phyloP scores from a whole-genome alignment of 179 eudicot genomes.

The Spinacia oleracea region DNA sequence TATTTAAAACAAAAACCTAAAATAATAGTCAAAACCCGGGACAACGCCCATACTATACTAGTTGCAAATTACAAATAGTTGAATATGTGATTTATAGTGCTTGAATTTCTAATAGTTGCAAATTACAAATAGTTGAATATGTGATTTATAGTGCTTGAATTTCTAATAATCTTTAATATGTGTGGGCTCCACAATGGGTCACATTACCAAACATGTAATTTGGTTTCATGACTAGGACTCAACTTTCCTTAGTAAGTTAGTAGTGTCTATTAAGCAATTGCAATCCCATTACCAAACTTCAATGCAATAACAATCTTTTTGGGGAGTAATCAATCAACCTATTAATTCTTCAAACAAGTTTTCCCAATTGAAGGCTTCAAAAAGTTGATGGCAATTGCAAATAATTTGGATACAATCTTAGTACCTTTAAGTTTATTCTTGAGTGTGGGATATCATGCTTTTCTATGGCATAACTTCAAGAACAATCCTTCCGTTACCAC shows the following conservation, averaged over 20 bases:
- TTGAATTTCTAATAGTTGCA: neutral
- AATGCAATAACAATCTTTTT: neutral
- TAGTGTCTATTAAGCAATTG: constrained; percentile 16
- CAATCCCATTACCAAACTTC: neutral
- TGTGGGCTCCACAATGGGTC: constrained; percentile 9
- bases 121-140: no score
- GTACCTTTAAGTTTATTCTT: constrained; percentile 72
- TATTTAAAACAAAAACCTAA: no score
- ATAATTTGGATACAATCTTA: constrained; percentile 65
- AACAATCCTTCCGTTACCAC: constrained; percentile 57
- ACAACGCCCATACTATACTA: no score
- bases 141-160: constrained; percentile 9
- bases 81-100: no score
- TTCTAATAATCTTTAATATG: neutral
- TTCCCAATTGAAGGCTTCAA: neutral
- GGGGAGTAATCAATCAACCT: neutral
- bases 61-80: no score
- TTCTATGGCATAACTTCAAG: constrained; percentile 66
- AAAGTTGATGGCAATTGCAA: constrained; percentile 37
- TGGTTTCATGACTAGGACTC: constrained; percentile 31
- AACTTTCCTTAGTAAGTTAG: constrained; percentile 19
- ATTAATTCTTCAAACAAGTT: neutral
- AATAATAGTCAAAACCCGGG: no score
- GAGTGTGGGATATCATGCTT: constrained; percentile 75
- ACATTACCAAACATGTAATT: neutral